phyloP scores from a whole-genome alignment of 306 rosid genomes.

The Delonix regia region DNA sequence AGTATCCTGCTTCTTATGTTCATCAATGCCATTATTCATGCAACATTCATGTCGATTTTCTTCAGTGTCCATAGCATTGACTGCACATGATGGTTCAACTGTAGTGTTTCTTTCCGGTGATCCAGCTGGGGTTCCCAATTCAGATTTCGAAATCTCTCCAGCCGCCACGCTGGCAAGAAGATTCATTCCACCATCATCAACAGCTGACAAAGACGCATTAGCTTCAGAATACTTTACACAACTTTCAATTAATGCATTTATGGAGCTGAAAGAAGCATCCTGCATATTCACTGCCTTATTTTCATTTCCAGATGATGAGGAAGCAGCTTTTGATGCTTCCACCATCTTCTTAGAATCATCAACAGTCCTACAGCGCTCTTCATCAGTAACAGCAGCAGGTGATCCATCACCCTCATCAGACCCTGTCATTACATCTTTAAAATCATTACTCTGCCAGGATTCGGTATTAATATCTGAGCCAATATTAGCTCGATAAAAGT shows the following conservation, averaged over 20 bases:
- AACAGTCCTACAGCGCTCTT: conserved; percentile 49
- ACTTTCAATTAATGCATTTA: conserved; percentile 75
- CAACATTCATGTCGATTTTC: conserved; percentile 41
- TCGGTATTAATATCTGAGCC: conserved; percentile 54
- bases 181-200: conserved; percentile 86
- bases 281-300: conserved; percentile 52
- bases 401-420: conserved; percentile 64
- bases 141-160: conserved; percentile 72
- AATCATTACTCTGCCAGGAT: conserved; percentile 56
- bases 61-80: conserved; percentile 43
- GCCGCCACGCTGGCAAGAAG: conserved; percentile 95
- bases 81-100: conserved; percentile 53
- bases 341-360: conserved; percentile 48
- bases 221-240: conserved; percentile 78
- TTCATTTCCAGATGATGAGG: conserved; percentile 54
- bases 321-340: conserved; percentile 54
- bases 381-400: conserved; percentile 48
- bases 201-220: neutral
- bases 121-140: conserved; percentile 51
- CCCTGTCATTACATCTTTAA: conserved; percentile 57
- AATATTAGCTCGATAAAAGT: conserved; percentile 46
- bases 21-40: conserved; percentile 38
- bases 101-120: conserved; percentile 61
- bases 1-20: conserved; percentile 37
- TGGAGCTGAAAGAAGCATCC: conserved; percentile 76